phyloP scores from a whole-genome alignment of 805 yeast genomes.

The Schwanniomyces pseudopolymorphus region DNA sequence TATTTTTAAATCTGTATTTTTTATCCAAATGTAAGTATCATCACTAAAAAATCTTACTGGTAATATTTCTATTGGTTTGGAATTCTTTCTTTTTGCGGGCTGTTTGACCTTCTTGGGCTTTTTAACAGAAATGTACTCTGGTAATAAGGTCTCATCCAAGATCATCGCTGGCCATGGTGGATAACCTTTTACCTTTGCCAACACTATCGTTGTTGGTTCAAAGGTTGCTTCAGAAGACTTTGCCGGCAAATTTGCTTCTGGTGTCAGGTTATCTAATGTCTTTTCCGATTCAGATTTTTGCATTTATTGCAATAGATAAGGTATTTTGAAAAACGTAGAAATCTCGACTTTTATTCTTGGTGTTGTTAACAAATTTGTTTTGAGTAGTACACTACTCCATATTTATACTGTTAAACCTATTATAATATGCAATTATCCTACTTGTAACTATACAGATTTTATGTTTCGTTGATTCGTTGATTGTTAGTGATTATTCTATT shows the following conservation, averaged over 20 bases:
- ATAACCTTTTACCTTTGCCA: constrained; percentile 83
- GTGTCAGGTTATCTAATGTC: background rate
- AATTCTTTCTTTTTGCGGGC: constrained; percentile 15
- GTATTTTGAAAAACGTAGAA: background rate
- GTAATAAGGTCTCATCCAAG: constrained; percentile 58
- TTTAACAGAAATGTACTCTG: constrained; percentile 50
- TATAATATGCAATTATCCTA: no score
- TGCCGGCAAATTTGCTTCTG: background rate
- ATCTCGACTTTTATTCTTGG: background rate
- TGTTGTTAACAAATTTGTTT: background rate
- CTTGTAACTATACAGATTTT: no score
- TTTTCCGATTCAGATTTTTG: background rate
- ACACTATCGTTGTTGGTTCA: constrained; percentile 29
- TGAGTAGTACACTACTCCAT: background rate
- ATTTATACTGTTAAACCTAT: no score
- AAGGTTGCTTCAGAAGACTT: background rate
- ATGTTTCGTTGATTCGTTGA: background rate
- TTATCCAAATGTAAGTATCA: constrained; percentile 71
- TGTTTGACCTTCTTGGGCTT: constrained; percentile 47
- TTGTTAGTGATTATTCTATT: no score
- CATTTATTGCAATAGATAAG: constrained; percentile 1
- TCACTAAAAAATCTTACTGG: constrained; percentile 74
- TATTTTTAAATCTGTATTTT: constrained; percentile 48
- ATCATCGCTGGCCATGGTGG: constrained; percentile 93
- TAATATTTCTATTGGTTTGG: constrained; percentile 16